These are phyloP conservation scores for Coelastrella sp. DNA, from an alignment of 139 green algal species.

Conservation along the genomic window DNA sequence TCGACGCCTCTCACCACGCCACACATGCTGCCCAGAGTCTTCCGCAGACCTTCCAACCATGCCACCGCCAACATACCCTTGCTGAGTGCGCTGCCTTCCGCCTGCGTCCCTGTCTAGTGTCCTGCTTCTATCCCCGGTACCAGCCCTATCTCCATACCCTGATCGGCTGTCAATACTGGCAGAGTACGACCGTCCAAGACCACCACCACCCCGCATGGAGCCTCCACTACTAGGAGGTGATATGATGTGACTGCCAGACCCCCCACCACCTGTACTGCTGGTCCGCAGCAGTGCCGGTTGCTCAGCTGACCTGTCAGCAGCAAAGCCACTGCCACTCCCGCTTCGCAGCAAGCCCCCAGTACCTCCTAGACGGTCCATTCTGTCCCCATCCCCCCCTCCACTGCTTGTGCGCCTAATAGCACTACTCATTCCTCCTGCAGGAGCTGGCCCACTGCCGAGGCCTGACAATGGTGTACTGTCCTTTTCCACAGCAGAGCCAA, in stretches of 20 bases:
- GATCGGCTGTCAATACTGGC: neutral
- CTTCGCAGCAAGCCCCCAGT: neutral
- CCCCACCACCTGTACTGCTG: conserved; percentile 4
- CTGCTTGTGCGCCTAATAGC: neutral
- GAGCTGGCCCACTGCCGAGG: neutral
- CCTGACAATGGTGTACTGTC: neutral
- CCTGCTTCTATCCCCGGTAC: neutral
- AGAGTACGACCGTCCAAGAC: neutral
- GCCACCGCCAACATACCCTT: neutral
- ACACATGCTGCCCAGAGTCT: neutral
- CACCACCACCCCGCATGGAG: neutral
- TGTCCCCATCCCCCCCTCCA: neutral
- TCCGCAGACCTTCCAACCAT: neutral
- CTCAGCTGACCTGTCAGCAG: neutral
- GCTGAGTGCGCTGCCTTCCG: neutral
- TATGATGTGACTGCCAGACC: neutral
- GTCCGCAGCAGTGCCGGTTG: neutral
- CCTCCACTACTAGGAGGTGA: neutral
- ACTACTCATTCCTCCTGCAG: neutral
- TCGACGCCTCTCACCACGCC: neutral
- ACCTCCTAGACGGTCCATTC: neutral
- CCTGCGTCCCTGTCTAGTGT: neutral
- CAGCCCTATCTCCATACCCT: neutral
- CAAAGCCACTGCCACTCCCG: neutral
- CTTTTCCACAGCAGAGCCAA: neutral